phyloP scores from a whole-genome alignment of 257 asterid genomes.

The Euphrasia confusa region DNA sequence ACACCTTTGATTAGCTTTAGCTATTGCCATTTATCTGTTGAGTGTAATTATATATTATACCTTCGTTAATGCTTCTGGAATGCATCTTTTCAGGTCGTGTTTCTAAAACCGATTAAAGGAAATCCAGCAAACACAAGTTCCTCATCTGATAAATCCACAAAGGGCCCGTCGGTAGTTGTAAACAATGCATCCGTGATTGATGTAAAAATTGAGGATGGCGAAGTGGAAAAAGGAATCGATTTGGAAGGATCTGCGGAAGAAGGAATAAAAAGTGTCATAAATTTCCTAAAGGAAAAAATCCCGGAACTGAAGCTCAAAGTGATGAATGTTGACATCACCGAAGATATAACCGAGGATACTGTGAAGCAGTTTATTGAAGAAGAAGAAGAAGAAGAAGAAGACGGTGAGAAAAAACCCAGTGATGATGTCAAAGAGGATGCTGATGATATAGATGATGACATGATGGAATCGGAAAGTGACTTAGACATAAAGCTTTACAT shows the following conservation, averaged over 20 bases:
- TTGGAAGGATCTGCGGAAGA: slow-evolving; percentile 86
- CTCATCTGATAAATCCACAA: slow-evolving; percentile 50
- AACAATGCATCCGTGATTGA: slow-evolving; percentile 56
- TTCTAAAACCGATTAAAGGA: slow-evolving; percentile 58
- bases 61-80: slow-evolving; percentile 21
- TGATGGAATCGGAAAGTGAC: slow-evolving; percentile 47
- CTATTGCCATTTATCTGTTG: slow-evolving; percentile 7
- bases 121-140: slow-evolving; percentile 40
- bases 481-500: slow-evolving; percentile 69
- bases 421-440: slow-evolving; percentile 52
- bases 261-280: slow-evolving; percentile 74
- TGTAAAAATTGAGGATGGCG: slow-evolving; percentile 53
- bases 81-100: slow-evolving; percentile 59
- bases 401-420: slow-evolving; percentile 37
- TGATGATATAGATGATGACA: slow-evolving; percentile 39
- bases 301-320: slow-evolving; percentile 85
- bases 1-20: no score
- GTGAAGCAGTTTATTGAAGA: slow-evolving; percentile 65
- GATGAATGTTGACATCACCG: slow-evolving; percentile 53
- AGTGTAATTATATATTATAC: slow-evolving; percentile 19
- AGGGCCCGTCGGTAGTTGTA: slow-evolving; percentile 49
- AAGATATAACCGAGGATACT: slow-evolving; percentile 53
- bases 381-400: slow-evolving; percentile 74
- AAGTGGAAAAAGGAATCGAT: slow-evolving; percentile 57
- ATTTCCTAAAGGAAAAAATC: slow-evolving; percentile 82